Evolutionary conservation across 352 stramenopile genomes (phyloP).

Genomic region (Pelagophyceae sp.): DNA sequence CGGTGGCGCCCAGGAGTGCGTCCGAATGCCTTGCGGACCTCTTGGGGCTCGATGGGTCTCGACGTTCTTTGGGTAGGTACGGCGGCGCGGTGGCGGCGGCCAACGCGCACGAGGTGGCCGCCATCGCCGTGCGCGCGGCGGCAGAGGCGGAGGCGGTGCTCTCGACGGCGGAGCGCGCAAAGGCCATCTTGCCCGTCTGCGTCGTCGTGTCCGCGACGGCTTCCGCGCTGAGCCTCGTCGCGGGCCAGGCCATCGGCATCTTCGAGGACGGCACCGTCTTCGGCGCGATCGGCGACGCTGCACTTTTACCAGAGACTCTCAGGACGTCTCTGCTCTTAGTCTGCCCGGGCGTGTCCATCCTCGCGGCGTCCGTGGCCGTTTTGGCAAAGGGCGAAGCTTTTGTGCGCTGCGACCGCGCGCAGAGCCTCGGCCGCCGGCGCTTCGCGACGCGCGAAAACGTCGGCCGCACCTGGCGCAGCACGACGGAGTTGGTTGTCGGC

Average conservation of each 20-base stretch:
- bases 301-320: background rate
- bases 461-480: slow-evolving; percentile 46
- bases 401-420: slow-evolving; percentile 38
- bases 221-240: background rate
- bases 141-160: slow-evolving; percentile 24
- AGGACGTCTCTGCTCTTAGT: slow-evolving; percentile 27
- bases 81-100: background rate
- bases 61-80: too few species aligned
- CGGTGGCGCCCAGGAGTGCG: background rate
- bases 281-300: background rate
- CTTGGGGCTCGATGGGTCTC: too few species aligned
- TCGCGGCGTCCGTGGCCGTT: slow-evolving; percentile 44
- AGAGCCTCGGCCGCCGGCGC: slow-evolving; percentile 48
- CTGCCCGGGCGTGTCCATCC: slow-evolving; percentile 45
- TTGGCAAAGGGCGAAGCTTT: slow-evolving; percentile 47
- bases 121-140: slow-evolving; percentile 20
- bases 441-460: slow-evolving; percentile 48
- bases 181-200: slow-evolving; percentile 23
- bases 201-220: slow-evolving; percentile 8
- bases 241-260: slow-evolving; percentile 5
- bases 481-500: slow-evolving; percentile 27
- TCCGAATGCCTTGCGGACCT: too few species aligned
- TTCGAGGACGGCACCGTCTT: background rate
- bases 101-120: slow-evolving; percentile 13
- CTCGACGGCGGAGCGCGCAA: slow-evolving; percentile 7